Conservation (phyloP, 139 green algal species). For the Chlorella sp. region DNA sequence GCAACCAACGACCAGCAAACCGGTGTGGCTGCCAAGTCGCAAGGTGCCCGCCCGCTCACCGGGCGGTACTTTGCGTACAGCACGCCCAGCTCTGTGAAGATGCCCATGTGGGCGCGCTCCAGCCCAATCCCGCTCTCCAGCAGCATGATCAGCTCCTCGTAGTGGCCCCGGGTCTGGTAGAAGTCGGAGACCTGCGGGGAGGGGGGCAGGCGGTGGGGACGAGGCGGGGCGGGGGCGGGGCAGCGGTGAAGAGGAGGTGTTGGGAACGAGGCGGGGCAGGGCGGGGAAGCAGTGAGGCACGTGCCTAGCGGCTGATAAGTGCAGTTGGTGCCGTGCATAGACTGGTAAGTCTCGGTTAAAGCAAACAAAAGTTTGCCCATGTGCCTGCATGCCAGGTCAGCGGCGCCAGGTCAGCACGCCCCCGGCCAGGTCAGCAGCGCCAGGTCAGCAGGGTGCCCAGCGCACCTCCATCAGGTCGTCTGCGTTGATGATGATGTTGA, state of each 20-base stretch:
- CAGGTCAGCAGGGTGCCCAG: not conserved
- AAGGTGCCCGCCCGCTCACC: too few relatives aligned
- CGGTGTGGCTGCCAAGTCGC: too few relatives aligned
- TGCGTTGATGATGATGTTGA: conserved; percentile 99
- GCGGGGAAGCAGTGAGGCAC: not conserved
- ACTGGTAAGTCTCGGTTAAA: too few relatives aligned
- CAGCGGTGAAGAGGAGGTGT: too few relatives aligned
- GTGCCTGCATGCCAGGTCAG: too few relatives aligned
- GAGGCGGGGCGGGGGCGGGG: not conserved
- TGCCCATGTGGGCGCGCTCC: conserved; percentile 99
- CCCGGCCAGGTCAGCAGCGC: not conserved
- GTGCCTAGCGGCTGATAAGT: too few relatives aligned
- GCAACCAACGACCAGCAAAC: too few relatives aligned
- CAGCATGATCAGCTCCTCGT: conserved; percentile 94
- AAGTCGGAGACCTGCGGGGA: conserved; percentile 79
- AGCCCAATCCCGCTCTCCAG: conserved; percentile 97
- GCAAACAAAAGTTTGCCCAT: too few relatives aligned
- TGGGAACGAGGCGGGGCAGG: not conserved
- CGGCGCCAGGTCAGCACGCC: not conserved
- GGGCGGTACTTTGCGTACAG: conserved; percentile 84
- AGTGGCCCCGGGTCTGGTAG: conserved; percentile 93
- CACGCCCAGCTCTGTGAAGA: conserved; percentile 98
- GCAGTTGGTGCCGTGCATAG: too few relatives aligned
- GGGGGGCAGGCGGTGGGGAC: too few relatives aligned
- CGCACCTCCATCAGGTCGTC: conserved; percentile 97